These are phyloP conservation scores for Penicillium herquei DNA, from an alignment of 495 filamentous ascomycete genomes.

Conservation along the genomic window DNA sequence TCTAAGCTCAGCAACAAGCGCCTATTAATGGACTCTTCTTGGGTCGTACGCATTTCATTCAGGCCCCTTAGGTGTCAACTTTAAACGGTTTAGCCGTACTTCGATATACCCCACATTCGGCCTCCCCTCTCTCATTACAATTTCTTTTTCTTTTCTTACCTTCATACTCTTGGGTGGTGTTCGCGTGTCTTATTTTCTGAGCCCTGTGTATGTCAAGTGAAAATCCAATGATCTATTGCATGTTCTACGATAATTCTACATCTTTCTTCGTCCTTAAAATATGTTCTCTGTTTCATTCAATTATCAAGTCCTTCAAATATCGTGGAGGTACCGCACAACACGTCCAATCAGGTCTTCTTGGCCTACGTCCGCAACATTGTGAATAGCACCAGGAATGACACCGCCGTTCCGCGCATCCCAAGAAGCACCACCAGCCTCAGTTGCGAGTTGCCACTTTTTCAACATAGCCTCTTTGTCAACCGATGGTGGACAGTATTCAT, in stretches of 20 bases:
- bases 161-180: slow-evolving; percentile 23
- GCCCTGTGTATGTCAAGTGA: slow-evolving; percentile 21
- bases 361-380: slow-evolving; percentile 56
- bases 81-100: slow-evolving; percentile 18
- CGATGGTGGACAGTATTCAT: slow-evolving; percentile 64
- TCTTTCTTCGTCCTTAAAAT: not conserved
- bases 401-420: slow-evolving; percentile 56
- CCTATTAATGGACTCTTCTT: slow-evolving; percentile 8
- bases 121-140: slow-evolving; percentile 5
- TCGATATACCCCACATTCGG: slow-evolving; percentile 28
- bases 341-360: slow-evolving; percentile 51
- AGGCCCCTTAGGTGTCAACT: slow-evolving; percentile 9
- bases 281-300: not conserved
- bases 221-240: slow-evolving; percentile 19
- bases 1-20: slow-evolving; percentile 40
- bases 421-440: slow-evolving; percentile 39
- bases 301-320: slow-evolving; percentile 28
- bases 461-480: slow-evolving; percentile 67
- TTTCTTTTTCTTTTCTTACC: slow-evolving; percentile 12
- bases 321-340: slow-evolving; percentile 55
- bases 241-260: slow-evolving; percentile 7
- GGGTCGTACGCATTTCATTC: slow-evolving; percentile 9
- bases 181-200: slow-evolving; percentile 21
- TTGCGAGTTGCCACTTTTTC: slow-evolving; percentile 65
- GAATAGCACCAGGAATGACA: slow-evolving; percentile 58